A percentile compares a stretch with the other conserved stretches of the same genome.
Conservation (phyloP, 768 basidiomycete genomes). For the Collybia sp. region DNA sequence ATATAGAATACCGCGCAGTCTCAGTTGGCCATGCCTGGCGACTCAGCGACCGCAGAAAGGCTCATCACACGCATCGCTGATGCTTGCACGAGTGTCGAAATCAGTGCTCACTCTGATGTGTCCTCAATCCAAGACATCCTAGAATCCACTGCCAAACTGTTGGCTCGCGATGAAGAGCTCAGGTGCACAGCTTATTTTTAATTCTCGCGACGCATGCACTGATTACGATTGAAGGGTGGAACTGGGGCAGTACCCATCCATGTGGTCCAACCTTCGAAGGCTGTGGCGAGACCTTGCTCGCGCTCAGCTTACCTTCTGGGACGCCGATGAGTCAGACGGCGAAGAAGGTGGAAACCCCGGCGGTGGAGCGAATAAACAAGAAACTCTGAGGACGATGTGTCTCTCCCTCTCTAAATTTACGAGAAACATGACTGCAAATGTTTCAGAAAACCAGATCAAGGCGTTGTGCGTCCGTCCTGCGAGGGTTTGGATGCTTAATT, state of each 20-base stretch:
- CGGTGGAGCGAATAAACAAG: conserved; percentile 18
- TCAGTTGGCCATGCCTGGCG: too few species aligned
- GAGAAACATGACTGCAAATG: conserved; percentile 78
- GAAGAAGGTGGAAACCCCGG: conserved; percentile 17
- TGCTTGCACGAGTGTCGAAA: conserved; percentile 38
- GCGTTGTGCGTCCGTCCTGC: conserved; percentile 48
- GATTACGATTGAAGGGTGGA: conserved; percentile 4
- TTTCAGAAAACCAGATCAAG: conserved; percentile 61
- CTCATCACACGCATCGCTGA: conserved; percentile 30
- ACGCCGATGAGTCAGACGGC: conserved; percentile 40
- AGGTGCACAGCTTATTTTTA: conserved; percentile 22
- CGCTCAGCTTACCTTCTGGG: conserved; percentile 47
- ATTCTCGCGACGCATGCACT: not conserved
- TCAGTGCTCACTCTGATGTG: conserved; percentile 27
- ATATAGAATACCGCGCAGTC: too few species aligned
- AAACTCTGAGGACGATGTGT: conserved; percentile 36
- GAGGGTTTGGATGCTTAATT: conserved; percentile 1
- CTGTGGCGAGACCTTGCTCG: conserved; percentile 52
- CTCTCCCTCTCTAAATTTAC: conserved; percentile 70
- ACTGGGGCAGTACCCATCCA: conserved; percentile 33
- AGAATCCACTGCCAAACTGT: conserved; percentile 44
- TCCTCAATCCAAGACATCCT: conserved; percentile 31
- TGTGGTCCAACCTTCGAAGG: conserved; percentile 52
- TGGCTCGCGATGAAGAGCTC: conserved; percentile 39
- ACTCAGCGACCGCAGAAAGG: not conserved